Evolutionary conservation across 2,329 filamentous ascomycete genomes (phyloP).

Genomic region (Fusarium buxicola): DNA sequence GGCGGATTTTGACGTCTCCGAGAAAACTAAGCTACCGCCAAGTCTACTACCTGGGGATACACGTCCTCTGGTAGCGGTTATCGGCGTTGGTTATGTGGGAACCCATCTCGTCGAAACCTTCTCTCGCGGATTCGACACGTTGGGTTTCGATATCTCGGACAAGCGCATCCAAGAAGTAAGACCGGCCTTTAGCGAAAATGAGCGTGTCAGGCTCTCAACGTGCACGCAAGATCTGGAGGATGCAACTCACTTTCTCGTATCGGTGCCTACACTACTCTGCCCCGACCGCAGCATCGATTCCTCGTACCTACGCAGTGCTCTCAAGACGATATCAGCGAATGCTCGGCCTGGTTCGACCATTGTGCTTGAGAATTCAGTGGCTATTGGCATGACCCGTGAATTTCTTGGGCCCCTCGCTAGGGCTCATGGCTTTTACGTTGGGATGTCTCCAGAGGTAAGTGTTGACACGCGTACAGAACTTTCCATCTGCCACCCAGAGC

Average conservation of each 20-base stretch:
- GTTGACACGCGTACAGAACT: no score
- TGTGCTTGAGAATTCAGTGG: constrained; percentile 63
- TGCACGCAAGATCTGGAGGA: constrained; percentile 43
- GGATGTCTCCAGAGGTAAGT: constrained; percentile 58
- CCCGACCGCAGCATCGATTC: constrained; percentile 59
- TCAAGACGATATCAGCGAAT: constrained; percentile 53
- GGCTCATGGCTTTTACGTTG: constrained; percentile 54
- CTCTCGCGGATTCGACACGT: constrained; percentile 51
- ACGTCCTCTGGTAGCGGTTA: constrained; percentile 55
- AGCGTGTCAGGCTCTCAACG: constrained; percentile 26
- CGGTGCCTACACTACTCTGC: constrained; percentile 61
- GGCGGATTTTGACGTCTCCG: no score
- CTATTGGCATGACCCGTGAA: constrained; percentile 62
- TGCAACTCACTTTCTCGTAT: constrained; percentile 63
- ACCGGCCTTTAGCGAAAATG: constrained; percentile 50
- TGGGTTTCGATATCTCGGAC: constrained; percentile 59
- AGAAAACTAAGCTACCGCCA: no score
- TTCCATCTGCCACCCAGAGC: no score
- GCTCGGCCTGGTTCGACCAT: constrained; percentile 58
- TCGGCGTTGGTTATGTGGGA: constrained; percentile 65
- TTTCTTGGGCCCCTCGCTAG: constrained; percentile 58
- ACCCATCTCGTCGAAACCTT: constrained; percentile 58
- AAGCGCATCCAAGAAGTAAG: constrained; percentile 50
- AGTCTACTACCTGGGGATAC: no score
- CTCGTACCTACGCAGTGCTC: constrained; percentile 57